Base-by-base conservation (phyloP, 495 filamentous ascomycete species). In the Penicillium coffeae region DNA sequence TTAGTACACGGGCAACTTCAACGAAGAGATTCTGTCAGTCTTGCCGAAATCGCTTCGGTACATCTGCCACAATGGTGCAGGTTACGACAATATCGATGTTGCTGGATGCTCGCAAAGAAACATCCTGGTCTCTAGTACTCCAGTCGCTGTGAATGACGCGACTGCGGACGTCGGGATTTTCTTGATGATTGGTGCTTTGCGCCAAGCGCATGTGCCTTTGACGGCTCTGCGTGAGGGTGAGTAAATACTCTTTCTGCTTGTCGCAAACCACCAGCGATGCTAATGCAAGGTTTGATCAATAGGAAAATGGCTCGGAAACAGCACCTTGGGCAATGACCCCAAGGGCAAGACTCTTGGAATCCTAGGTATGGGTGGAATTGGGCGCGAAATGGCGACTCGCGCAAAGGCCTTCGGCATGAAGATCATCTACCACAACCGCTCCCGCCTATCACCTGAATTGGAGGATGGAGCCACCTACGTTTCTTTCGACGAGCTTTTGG, bases 321-420 rank as follows among this genome's bases (percentile, higher is more conserved):
- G 77, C 51, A 70, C 71, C 6, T 67, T 85, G 15, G 82, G 80
- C 21, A 81, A 79, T 50, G 86, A 88, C 54, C 89, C 89, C 7
- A 70, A 82, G 48, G 79, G 77, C 12, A 90, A 91, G 61, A 70
- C 77, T 0, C 75, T 94, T 0, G 89, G 89, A 15, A 83, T 95
- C 54, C 77, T 93, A 54, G 90, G 90, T 1, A 90, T 91, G 79
- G 90, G 90, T 21, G 89, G 89, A 30, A 94, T 94, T 44, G 88
- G 87, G 37, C 59, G 71, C 43, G 83, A 88, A 54, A 75, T 95
- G 51, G 82, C 83, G 48, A 81, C 76, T 57, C 81, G 86, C 39
- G 82, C 89, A 1, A 69, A 73, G 37, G 85, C 77, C 4, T 88
- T 89, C 58, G 82, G 80, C 34, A 83, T 89, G 78, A 78, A 78